Base-by-base conservation (phyloP, 2,329 filamentous ascomycete species). In the Fusarium napiforme region DNA sequence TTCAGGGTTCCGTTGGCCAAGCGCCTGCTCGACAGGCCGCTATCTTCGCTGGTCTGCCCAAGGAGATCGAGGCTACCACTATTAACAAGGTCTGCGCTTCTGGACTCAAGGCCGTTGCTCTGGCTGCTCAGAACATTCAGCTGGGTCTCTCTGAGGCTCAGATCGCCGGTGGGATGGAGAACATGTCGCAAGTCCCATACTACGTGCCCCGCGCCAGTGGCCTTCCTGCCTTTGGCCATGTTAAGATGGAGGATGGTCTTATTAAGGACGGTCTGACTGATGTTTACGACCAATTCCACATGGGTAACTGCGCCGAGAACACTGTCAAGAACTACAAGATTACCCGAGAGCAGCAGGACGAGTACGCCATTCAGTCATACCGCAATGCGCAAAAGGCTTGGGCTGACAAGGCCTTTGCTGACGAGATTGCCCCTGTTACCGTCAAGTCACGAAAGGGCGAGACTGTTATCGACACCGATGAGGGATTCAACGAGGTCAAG, bases 51-150 rank as follows among this genome's bases (percentile, higher is more conserved):
- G 95, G 95, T 4, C 89, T 98, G 8, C 88, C 94, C 15, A 86
- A 91, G n/a, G 90, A 88, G 11, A 89, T 97, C 64, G 96, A 99
- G 84, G 93, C 95, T 40, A 92, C 93, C 57, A 98, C 96, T 21
- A 92, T 99, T 83, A 99, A 99, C 88, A 99, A 99, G 85, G 96
- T 99, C 68, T 99, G 96, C 85, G 93, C 96, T 8, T 98, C 95
- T 0, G 96, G 96, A 9, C 87, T 99, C 74, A 99, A 99, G 83
- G 93, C 96, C 4, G 95, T 98, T 9, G 91, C 89, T 28, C 89
- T 98, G 49, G 96, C 96, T 3, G 96, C 96, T 2, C 94, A 97
- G 80, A 96, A 97, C 79, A 97, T 98, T 77, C 94, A 98, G 83
- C 89, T 99, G 16, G 96, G 96, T 9, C 88, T 97, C 15, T 90